Evolutionary conservation across 1,139 yeast species (phyloP).

Genomic region (Geotrichum klebahnii): DNA sequence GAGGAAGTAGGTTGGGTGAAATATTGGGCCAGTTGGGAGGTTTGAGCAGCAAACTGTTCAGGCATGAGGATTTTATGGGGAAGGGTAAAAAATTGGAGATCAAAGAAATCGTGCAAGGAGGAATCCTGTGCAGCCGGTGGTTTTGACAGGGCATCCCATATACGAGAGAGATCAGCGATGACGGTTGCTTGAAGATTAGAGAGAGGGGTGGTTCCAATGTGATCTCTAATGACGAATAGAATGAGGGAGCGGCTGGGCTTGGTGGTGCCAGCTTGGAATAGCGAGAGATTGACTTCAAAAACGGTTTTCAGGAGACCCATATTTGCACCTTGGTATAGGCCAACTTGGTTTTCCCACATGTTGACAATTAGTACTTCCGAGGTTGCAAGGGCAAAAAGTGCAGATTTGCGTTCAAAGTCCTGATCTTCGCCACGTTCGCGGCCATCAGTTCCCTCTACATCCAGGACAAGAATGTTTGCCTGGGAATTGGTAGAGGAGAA

Average conservation of each 20-base stretch:
- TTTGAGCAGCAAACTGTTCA: slow-evolving; percentile 63
- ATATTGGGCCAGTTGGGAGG: slow-evolving; percentile 60
- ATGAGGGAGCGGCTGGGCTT: slow-evolving; percentile 59
- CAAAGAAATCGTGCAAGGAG: slow-evolving; percentile 71
- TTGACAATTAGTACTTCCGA: slow-evolving; percentile 86
- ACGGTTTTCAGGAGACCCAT: slow-evolving; percentile 94
- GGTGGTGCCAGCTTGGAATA: slow-evolving; percentile 51
- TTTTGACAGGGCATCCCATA: slow-evolving; percentile 75
- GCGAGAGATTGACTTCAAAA: slow-evolving; percentile 84
- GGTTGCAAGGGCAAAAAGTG: slow-evolving; percentile 88
- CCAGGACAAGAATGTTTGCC: slow-evolving; percentile 68
- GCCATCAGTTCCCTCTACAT: slow-evolving; percentile 98
- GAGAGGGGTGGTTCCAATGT: slow-evolving; percentile 81
- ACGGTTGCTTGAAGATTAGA: slow-evolving; percentile 66
- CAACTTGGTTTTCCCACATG: slow-evolving; percentile 96
- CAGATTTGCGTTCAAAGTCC: slow-evolving; percentile 94
- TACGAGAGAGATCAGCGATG: slow-evolving; percentile 61
- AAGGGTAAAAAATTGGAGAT: slow-evolving; percentile 72
- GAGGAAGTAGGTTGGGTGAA: slow-evolving; percentile 37
- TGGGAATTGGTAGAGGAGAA: slow-evolving; percentile 19
- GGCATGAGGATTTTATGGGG: slow-evolving; percentile 82
- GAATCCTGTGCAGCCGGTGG: slow-evolving; percentile 51
- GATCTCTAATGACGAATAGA: slow-evolving; percentile 87
- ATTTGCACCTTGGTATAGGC: slow-evolving; percentile 94
- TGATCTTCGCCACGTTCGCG: slow-evolving; percentile 97